Base-by-base conservation (phyloP, 371 early-diverging fungal species). In the Circinella minor region DNA sequence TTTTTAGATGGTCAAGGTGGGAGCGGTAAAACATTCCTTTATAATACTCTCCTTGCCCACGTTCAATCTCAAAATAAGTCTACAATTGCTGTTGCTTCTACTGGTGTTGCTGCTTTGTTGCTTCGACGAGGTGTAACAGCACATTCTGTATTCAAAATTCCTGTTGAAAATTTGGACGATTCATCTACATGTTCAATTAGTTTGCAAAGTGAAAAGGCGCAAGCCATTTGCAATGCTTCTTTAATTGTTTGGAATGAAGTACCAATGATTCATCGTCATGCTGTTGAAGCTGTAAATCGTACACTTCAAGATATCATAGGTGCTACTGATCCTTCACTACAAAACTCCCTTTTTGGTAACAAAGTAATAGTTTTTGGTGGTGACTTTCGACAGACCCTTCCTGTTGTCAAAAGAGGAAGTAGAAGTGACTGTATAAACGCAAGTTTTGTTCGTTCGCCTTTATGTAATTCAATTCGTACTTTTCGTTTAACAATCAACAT, bases 261-360 rank as follows among this genome's bases (percentile, higher is more conserved):
- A 46, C 68, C 66, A 3, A 68, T 72, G 51, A 14, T 18, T 4
- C 51, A 51, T 18, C 51, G 51, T 39, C 51, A 17, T 68, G 48
- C 63, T 4, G 46, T 77, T 36, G 74, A 79, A 61, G 76, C 78
- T 10, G 74, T 79, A 4, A 67, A 71, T 55, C 27, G 70, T 11
- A 51, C 68, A 4, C 63, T 82, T 0, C 39, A 59, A 14, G 74
- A 82, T 46, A 48, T 78, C 4, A 69, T 73, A 38, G 65, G 60
- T 27, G 48, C 6, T 27, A 37, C 34, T 5, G 36, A 64, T 18
- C 69, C 72, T 55, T 6, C 10, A 8, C 43, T 67, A 5, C 64
- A 55, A 34, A 10, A 60, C 34, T 43, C 67, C 3, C 68, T 74
- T 46, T 78, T 81, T 70, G 78, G 77, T 57, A 74, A 74, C 1